phyloP scores from a whole-genome alignment of 2,329 filamentous ascomycete species.

The Apiospora phragmitis region DNA sequence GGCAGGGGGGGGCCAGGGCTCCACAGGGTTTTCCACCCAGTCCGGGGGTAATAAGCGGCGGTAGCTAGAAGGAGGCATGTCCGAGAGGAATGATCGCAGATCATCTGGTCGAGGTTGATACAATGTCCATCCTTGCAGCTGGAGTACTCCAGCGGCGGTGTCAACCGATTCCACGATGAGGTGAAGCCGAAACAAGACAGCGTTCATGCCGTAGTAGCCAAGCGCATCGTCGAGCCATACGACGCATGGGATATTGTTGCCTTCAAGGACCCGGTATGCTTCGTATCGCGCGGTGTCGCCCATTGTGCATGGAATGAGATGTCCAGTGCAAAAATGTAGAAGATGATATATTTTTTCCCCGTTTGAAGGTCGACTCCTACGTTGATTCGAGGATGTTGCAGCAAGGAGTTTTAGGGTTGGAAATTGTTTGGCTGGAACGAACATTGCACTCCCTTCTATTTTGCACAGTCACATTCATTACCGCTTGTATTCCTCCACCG shows the following conservation, averaged over 20 bases:
- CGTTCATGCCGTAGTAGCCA: slow-evolving; percentile 10
- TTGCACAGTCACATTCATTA: too few species aligned
- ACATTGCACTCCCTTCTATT: too few species aligned
- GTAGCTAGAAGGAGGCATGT: slow-evolving; percentile 9
- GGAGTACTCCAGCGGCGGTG: background rate
- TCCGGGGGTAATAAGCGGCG: slow-evolving; percentile 8
- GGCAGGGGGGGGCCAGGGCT: slow-evolving; percentile 8
- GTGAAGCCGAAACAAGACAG: background rate
- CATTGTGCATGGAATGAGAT: too few species aligned
- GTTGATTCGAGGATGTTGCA: too few species aligned
- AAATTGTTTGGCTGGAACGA: too few species aligned
- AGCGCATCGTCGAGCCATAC: slow-evolving; percentile 11
- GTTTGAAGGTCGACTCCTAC: too few species aligned
- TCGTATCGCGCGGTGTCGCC: background rate
- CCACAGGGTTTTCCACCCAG: slow-evolving; percentile 2
- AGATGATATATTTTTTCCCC: too few species aligned
- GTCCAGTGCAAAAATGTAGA: too few species aligned
- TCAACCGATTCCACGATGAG: slow-evolving; percentile 4
- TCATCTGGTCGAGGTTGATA: slow-evolving; percentile 1
- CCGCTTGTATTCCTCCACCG: too few species aligned
- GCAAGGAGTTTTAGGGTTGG: too few species aligned
- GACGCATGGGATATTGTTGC: slow-evolving; percentile 1
- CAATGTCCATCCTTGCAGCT: slow-evolving; percentile 2
- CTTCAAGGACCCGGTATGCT: background rate
- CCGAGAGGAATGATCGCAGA: slow-evolving; percentile 1